Evolutionary conservation across 1,139 yeast genomes (phyloP), one percentile per base, ranked within the genome.

Genomic region (Geotrichum histeridarum): DNA sequence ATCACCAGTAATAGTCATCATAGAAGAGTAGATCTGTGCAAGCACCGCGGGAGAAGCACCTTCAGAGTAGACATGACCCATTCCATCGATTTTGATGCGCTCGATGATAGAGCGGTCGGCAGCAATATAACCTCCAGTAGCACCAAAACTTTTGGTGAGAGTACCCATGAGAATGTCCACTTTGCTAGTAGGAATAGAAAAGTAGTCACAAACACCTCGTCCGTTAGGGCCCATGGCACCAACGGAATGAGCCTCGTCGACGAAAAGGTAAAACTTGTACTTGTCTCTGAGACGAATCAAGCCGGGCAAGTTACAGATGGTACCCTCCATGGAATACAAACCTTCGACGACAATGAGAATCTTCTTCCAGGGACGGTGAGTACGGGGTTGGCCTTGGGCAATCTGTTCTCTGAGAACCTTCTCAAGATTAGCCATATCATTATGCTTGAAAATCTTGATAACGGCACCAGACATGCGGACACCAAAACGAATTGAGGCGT

Each of bases 191-290:
- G 83, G 80, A 54, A 93, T 80, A 48, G 84, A 84, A 68, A 86
- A 93, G 71, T 88, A 88, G 69, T 94, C 98, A 73, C 98, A 91
- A 39, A 93, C 85, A 67, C 99, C 99, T 66, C 88, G 82, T 51
- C 99, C 99, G 50, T 74, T 73, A 42, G 95, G 94, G 33, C 99
- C 99, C 72, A 93, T 79, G 8, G 99, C 99, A 66, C 99, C 99
- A 66, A 94, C 86, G 3, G 98, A 91, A 70, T 93, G 99, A 17
- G 99, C 99, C 71, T 93, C 99, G 69, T 93, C 99, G 59, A 94
- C 87, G 67, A 87, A 93, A 57, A 93, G 74, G 67, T 88, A 88
- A 67, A 93, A 86, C 67, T 90, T 90, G 75, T 94, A 93, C 69
- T 86, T 87, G 51, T 88, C 80, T 65, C 87, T 86, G 61, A 93